Evolutionary conservation across 345 rosid species (phyloP).

Genomic region (Iberis pinnata): DNA sequence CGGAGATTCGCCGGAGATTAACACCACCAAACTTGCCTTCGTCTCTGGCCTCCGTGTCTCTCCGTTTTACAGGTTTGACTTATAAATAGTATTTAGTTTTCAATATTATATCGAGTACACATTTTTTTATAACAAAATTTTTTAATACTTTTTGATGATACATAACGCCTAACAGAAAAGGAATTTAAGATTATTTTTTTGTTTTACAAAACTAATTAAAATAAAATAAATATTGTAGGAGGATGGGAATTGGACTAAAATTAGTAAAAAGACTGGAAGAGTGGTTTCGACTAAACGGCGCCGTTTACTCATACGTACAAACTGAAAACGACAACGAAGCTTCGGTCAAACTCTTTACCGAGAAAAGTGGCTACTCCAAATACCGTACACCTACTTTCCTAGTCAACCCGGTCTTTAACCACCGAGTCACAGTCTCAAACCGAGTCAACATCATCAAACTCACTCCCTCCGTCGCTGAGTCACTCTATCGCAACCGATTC

Average conservation of each 20-base stretch:
- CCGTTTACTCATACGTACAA: constrained; percentile 84
- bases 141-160: constrained; percentile 14
- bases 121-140: no score
- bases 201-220: not conserved
- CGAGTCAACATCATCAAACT: constrained; percentile 46
- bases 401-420: constrained; percentile 90
- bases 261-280: constrained; percentile 59
- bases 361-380: constrained; percentile 78
- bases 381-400: constrained; percentile 84
- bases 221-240: constrained; percentile 31
- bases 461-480: constrained; percentile 51
- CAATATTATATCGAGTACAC: no score
- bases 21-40: constrained; percentile 76
- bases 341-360: constrained; percentile 79
- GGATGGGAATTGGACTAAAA: constrained; percentile 85
- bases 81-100: not conserved
- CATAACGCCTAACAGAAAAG: constrained; percentile 20
- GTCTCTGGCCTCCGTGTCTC: constrained; percentile 91
- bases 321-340: constrained; percentile 88
- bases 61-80: constrained; percentile 66
- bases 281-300: constrained; percentile 78
- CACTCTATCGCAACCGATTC: constrained; percentile 64
- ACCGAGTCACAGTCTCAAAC: constrained; percentile 46
- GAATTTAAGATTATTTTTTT: constrained; percentile 3
- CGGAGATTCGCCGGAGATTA: constrained; percentile 9